Evolutionary conservation across 2,329 filamentous ascomycete genomes (phyloP), one percentile per base, ranked within the genome.

Genomic region (Aspergillus niger): DNA sequence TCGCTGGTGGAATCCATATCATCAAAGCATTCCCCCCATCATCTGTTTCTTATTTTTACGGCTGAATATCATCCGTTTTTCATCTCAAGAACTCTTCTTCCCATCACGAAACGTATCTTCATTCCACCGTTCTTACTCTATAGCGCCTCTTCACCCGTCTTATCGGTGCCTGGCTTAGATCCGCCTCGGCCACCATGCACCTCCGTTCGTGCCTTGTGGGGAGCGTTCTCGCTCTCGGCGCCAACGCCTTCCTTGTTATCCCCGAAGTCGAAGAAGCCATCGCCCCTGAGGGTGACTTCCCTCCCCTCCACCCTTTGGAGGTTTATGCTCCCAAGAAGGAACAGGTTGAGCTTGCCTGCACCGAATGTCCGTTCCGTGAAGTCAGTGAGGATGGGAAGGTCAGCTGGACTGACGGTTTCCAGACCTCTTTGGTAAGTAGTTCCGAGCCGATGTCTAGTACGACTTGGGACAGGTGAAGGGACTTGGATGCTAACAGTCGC

Each of bases 301-400:
- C 68, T 53, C 63, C 63, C 20, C 47, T 74, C 11, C 63, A 70
- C 44, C 72, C 69, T 0, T 24, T 72, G 22, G 67, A 72, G 41
- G 55, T 66, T 13, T 65, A 70, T 30, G 62, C 72, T 49, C 64
- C 68, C 11, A 68, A 69, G 50, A 63, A 71, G 51, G 64, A 71
- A 36, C 61, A 67, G 20, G 59, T 79, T 48, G 70, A 72, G 26
- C 66, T 79, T 20, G 62, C 66, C 49, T 79, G 77, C 64, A 67
- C 69, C 32, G 74, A 77, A 47, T 79, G 77, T 57, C 77, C 76
- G 1, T 76, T 79, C 65, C 72, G 72, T 32, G 67, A 73, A 60
- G 55, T 69, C 13, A 60, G 63, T 36, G 63, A 69, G 8, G 67
- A 73, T 61, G 71, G 72, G 17, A 61, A 64, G 30, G 66, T 72